Evolutionary conservation across 208 protist species (phyloP), one percentile per base, ranked within the genome.

Genomic region (Leishmania tarentolae): DNA sequence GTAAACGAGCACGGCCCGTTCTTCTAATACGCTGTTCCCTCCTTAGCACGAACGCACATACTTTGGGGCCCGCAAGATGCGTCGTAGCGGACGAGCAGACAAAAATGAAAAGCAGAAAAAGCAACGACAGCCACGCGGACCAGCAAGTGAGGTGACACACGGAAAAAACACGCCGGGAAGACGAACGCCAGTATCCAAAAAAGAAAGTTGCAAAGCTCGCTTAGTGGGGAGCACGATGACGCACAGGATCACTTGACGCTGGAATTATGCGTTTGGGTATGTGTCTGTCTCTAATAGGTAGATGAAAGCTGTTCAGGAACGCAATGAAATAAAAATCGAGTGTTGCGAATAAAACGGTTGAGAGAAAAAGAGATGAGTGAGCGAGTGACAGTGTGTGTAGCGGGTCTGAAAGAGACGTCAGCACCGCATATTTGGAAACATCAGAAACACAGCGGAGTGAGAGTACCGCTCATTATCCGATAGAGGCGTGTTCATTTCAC

Each of bases 391-490:
- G 69, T 0, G 44, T 52, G 69, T 46, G 69, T 46, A 9, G 5
- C 17, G 35, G n/a, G 11, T 21, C 40, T 24, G 42, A n/a, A 19
- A n/a, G 40, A 53, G 17, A 28, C 7, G 28, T 19, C 21, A 13
- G 21, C n/a, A 53, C 68, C 21, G 47, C 40, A 37, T 28, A 44
- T 42, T 31, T 28, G 47, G n/a, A 3, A 63, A 63, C 53, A 56
- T 56, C 31, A 78, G 72, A n/a, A 31, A 28, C 46, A 61, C 79
- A 61, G 57, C 79, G 31, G 46, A 61, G 72, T 24, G 72, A 35
- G 28, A 44, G 11, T 21, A 21, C 40, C 2, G 28, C 21, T 50
- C 24, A 17, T 28, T 13, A 44, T 71, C 24, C 44, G 31, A 73
- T 61, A 21, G 17, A 17, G 47, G 44, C 2, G 50, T 35, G 9